Evolutionary conservation across 768 basidiomycete species (phyloP).

Genomic region (Leccinum ochraceum): DNA sequence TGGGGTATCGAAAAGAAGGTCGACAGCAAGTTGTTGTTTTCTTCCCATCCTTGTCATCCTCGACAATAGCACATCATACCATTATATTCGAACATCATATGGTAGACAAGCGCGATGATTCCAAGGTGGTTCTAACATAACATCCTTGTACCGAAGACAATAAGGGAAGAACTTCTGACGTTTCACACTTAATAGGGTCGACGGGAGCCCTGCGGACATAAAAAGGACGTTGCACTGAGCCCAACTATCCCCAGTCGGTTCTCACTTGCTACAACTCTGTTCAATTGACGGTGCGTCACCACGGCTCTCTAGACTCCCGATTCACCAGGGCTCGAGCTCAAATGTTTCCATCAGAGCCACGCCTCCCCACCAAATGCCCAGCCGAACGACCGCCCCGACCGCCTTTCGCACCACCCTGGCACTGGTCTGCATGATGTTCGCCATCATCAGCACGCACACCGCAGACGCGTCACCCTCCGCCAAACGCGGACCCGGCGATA

Average conservation of each 20-base stretch:
- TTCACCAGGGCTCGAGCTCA: background rate
- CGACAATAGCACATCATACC: too few relatives aligned
- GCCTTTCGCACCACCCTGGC: background rate
- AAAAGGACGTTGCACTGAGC: background rate
- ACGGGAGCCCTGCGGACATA: background rate
- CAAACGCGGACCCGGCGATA: background rate
- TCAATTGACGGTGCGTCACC: background rate
- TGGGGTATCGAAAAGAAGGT: too few relatives aligned
- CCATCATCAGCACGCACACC: background rate
- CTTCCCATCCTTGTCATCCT: too few relatives aligned
- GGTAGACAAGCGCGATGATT: background rate
- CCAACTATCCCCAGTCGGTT: background rate
- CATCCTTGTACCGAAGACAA: background rate
- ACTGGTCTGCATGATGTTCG: constrained; percentile 1
- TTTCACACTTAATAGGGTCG: too few relatives aligned
- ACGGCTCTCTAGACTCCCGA: background rate
- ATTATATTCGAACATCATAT: too few relatives aligned
- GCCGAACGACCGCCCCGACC: background rate
- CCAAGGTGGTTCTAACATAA: too few relatives aligned
- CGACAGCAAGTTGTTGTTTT: too few relatives aligned
- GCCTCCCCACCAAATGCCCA: background rate
- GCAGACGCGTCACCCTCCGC: background rate
- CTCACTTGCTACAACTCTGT: background rate
- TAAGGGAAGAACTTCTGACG: background rate
- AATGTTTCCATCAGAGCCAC: background rate